These are phyloP conservation scores for Musa beccarii DNA, from an alignment of 176 grass and related monocot species.

Conservation along the genomic window DNA sequence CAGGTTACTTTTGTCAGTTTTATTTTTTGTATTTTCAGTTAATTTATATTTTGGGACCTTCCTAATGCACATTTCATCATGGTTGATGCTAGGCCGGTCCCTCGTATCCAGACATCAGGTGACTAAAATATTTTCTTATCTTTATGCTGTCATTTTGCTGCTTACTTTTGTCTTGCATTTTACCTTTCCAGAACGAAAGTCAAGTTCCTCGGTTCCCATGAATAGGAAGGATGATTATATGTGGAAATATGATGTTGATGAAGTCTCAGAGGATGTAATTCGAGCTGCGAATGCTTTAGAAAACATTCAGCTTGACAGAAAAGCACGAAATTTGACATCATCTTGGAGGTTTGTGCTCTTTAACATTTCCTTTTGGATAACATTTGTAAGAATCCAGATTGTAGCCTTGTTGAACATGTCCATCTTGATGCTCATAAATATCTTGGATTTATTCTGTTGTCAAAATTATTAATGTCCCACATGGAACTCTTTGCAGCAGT, in stretches of 20 bases:
- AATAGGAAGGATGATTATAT: slow-evolving; percentile 81
- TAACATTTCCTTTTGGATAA: not conserved
- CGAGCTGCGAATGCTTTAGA: slow-evolving; percentile 59
- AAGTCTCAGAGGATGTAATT: slow-evolving; percentile 79
- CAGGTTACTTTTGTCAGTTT: slow-evolving; percentile 37
- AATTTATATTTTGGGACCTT: slow-evolving; percentile 23
- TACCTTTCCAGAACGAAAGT: slow-evolving; percentile 46
- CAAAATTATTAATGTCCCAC: too few relatives aligned
- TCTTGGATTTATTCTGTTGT: too few relatives aligned
- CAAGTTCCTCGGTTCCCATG: slow-evolving; percentile 36
- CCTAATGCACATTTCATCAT: slow-evolving; percentile 23
- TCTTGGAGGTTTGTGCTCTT: slow-evolving; percentile 54
- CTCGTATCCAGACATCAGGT: slow-evolving; percentile 60
- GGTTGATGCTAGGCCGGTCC: slow-evolving; percentile 45
- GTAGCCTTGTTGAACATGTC: not conserved
- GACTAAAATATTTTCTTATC: slow-evolving; percentile 4
- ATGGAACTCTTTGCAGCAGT: too few relatives aligned
- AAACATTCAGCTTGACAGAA: slow-evolving; percentile 74
- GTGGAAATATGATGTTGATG: slow-evolving; percentile 80
- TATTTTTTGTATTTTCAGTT: slow-evolving; percentile 1
- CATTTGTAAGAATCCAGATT: not conserved
- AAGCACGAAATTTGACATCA: slow-evolving; percentile 63
- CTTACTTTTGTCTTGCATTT: slow-evolving; percentile 4
- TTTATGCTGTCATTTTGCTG: not conserved
- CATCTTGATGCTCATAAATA: not conserved